phyloP scores from a whole-genome alignment of 352 stramenopile species.

The Phytophthora brassicae region DNA sequence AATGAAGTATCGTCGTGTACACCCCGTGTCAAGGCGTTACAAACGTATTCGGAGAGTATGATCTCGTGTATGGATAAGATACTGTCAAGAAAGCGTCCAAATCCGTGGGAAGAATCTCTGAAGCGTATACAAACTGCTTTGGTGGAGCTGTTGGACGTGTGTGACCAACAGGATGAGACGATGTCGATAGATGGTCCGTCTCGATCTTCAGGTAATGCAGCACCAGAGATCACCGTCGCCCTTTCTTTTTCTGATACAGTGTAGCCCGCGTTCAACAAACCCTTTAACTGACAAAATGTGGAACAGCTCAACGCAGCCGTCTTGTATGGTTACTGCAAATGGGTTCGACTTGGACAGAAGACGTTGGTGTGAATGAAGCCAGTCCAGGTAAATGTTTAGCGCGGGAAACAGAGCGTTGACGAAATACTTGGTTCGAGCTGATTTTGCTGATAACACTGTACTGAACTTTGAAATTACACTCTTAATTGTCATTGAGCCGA shows the following conservation, averaged over 20 bases:
- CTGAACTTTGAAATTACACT: slow-evolving; percentile 21
- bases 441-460: slow-evolving; percentile 22
- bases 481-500: slow-evolving; percentile 5
- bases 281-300: slow-evolving; percentile 22
- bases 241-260: slow-evolving; percentile 20
- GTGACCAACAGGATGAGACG: slow-evolving; percentile 16
- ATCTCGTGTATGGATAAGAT: slow-evolving; percentile 26
- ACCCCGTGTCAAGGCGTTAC: slow-evolving; percentile 13
- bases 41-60: slow-evolving; percentile 11
- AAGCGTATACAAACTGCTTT: slow-evolving; percentile 19
- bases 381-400: slow-evolving; percentile 43
- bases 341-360: slow-evolving; percentile 11
- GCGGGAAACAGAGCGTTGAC: slow-evolving; percentile 42
- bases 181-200: slow-evolving; percentile 26
- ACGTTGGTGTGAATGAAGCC: slow-evolving; percentile 37
- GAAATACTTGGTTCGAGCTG: slow-evolving; percentile 25
- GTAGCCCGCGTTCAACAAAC: slow-evolving; percentile 26
- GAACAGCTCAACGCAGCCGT: slow-evolving; percentile 18
- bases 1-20: neutral
- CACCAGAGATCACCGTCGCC: slow-evolving; percentile 12
- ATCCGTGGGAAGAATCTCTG: slow-evolving; percentile 7
- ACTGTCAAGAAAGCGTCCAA: slow-evolving; percentile 6
- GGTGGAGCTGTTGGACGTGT: slow-evolving; percentile 15
- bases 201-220: slow-evolving; percentile 39
- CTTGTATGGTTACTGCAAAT: slow-evolving; percentile 9